Base-by-base conservation (phyloP, 2,329 filamentous ascomycete genomes). In the Fonsecaea nubica region DNA sequence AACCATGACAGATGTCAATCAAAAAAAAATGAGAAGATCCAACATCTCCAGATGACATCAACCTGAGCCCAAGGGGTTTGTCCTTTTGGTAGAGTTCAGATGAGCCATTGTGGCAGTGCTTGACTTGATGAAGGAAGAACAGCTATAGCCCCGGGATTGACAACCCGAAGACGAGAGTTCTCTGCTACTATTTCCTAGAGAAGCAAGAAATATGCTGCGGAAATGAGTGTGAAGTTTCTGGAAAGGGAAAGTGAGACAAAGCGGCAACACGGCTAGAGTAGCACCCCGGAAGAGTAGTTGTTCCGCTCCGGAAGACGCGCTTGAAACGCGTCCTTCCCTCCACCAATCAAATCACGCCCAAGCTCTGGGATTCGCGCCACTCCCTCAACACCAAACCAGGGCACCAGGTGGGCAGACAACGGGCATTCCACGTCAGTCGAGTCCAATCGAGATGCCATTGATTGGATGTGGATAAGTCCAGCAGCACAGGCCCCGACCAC, bases 401-500 rank as follows among this genome's bases (percentile, higher is more conserved):
- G 62, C 62, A 65, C 63, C 7, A 42, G 33, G 58, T 42, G 35
- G 45, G 64, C 30, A 33, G 42, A 45, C 25, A 56, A 40, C 53
- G 45, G 58, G 32, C 48, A 33, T 61, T 42, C 45, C 62, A 63
- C 52, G 61, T 53, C 61, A 57, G 48, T 55, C 45, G 54, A 63
- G 38, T 56, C 32, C 58, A 58, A 62, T 61, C 52, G 36, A 65
- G 63, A 66, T 64, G 18, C 9, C 35, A 55, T 45, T 69, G 63
- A 66, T 69, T 69, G 66, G 66, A 58, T 54, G 50, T 58, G 63
- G 56, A 15, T 38, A 10, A 55, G 38, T 30, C 58, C 40, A 36
- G 21, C 25, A 38, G 32, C 50, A 40, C 32, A 48, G 58, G 58
- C 30, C 63, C 38, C 38, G 13, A 13, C 15, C 21, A 56, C 8